phyloP scores from a whole-genome alignment of 768 basidiomycete genomes.

The Xerocomellus chrysenteron region DNA sequence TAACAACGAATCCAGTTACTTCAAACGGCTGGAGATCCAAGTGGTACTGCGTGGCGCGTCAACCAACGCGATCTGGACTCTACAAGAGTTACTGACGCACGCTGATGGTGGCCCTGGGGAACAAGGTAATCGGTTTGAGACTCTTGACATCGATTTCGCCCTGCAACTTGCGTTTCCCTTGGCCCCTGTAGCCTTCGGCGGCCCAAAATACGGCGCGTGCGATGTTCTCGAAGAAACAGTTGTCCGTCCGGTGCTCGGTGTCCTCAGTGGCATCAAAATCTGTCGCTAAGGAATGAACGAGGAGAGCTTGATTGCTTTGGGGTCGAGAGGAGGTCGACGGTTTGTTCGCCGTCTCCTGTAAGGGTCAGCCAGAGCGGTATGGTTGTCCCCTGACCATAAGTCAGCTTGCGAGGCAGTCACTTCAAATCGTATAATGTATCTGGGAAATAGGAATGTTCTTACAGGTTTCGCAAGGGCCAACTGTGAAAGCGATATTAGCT shows the following conservation, averaged over 20 bases:
- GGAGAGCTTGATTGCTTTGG: too few relatives aligned
- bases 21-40: slow-evolving; percentile 44
- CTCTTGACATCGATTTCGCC: slow-evolving; percentile 53
- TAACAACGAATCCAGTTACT: slow-evolving; percentile 42
- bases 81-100: slow-evolving; percentile 32
- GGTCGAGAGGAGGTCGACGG: too few relatives aligned
- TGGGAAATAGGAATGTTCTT: slow-evolving; percentile 7
- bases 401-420: slow-evolving; percentile 35
- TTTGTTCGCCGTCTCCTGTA: too few relatives aligned
- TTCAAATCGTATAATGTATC: background rate
- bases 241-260: slow-evolving; percentile 42
- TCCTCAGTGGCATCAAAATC: slow-evolving; percentile 47
- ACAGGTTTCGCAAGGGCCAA: slow-evolving; percentile 52
- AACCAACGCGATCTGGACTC: background rate
- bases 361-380: too few relatives aligned
- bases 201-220: slow-evolving; percentile 52
- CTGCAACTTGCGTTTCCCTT: slow-evolving; percentile 38
- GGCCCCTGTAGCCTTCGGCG: slow-evolving; percentile 21
- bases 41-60: slow-evolving; percentile 38
- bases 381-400: slow-evolving; percentile 49
- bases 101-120: slow-evolving; percentile 46
- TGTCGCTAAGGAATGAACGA: slow-evolving; percentile 48
- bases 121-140: slow-evolving; percentile 44
- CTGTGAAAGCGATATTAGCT: slow-evolving; percentile 26
- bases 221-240: slow-evolving; percentile 42